Conservation (phyloP, 148 eudicot genomes). For the Chenopodium suecicum region DNA sequence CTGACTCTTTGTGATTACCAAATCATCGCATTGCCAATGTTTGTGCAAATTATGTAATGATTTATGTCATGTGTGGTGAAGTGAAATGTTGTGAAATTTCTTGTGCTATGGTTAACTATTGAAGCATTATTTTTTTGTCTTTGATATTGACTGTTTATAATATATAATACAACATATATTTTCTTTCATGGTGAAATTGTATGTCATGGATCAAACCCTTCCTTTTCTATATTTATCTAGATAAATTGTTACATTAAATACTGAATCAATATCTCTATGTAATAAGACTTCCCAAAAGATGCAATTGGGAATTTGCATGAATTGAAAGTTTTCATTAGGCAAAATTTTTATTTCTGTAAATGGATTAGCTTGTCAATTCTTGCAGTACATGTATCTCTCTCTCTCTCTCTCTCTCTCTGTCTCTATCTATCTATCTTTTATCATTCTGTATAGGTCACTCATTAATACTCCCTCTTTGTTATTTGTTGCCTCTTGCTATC, state of each 20-base stretch:
- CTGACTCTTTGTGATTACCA: not conserved
- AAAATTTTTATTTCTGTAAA: slow-evolving; percentile 72
- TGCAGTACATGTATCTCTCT: slow-evolving; percentile 57
- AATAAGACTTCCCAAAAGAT: slow-evolving; percentile 76
- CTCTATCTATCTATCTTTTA: too few species aligned
- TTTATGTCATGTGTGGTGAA: not conserved
- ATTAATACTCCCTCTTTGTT: not conserved
- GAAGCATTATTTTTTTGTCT: not conserved
- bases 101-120: not conserved
- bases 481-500: not conserved
- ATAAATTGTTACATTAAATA: not conserved
- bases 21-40: not conserved
- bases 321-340: slow-evolving; percentile 50
- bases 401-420: not conserved
- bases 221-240: not conserved
- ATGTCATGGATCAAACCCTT: not conserved
- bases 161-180: too few species aligned
- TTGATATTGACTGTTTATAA: not conserved
- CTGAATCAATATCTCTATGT: slow-evolving; percentile 1
- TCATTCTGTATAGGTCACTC: too few species aligned
- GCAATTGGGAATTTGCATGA: slow-evolving; percentile 49
- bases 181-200: not conserved
- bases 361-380: slow-evolving; percentile 76
- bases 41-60: too few species aligned
- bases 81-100: not conserved